phyloP scores from a whole-genome alignment of 805 yeast genomes.

The Ogataea pini region DNA sequence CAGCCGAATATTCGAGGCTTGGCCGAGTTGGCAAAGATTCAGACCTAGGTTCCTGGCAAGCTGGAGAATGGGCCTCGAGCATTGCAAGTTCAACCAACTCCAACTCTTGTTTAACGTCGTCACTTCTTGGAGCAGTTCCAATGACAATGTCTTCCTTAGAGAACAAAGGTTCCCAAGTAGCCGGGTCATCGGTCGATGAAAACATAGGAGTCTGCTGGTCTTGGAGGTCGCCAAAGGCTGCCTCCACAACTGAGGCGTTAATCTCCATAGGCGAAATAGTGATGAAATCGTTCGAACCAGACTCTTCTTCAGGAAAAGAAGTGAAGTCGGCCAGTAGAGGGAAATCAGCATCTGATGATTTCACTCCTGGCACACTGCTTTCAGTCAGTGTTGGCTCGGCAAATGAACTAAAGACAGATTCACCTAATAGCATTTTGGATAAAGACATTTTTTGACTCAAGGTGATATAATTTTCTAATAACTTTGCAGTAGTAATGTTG shows the following conservation, averaged over 20 bases:
- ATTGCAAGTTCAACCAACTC: neutral
- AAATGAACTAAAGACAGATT: conserved; percentile 33
- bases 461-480: conserved; percentile 12
- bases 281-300: neutral
- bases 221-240: conserved; percentile 43
- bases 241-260: conserved; percentile 52
- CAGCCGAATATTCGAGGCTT: neutral
- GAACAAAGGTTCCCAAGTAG: conserved; percentile 62
- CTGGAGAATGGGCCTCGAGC: neutral
- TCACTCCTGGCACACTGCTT: neutral
- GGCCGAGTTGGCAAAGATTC: neutral
- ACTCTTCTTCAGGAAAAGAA: neutral
- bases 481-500: conserved; percentile 5
- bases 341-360: conserved; percentile 1
- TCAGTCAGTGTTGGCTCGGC: conserved; percentile 13
- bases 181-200: conserved; percentile 46
- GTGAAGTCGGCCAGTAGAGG: neutral
- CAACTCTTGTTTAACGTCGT: neutral
- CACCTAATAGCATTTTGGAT: conserved; percentile 35
- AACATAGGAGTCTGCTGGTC: conserved; percentile 57
- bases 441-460: conserved; percentile 16
- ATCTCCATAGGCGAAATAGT: conserved; percentile 52
- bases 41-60: neutral
- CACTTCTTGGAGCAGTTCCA: neutral
- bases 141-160: conserved; percentile 33